phyloP scores from a whole-genome alignment of 495 filamentous ascomycete genomes.

The Aspergillus diversus region DNA sequence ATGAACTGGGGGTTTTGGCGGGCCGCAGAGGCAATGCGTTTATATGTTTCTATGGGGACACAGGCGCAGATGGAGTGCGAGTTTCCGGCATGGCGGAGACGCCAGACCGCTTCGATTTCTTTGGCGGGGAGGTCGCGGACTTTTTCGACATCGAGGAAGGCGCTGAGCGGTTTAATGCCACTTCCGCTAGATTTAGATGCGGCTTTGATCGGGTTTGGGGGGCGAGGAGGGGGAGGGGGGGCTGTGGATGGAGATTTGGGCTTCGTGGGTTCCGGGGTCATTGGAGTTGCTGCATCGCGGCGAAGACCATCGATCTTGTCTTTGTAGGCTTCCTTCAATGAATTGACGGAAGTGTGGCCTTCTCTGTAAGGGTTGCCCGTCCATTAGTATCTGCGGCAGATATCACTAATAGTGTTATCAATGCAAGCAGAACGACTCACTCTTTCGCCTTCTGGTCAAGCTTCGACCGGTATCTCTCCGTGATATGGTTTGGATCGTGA shows the following conservation, averaged over 20 bases:
- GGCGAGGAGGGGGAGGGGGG: conserved; percentile 35
- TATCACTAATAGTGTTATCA: not conserved
- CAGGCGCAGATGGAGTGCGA: conserved; percentile 76
- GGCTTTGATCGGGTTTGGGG: conserved; percentile 38
- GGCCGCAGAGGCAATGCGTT: conserved; percentile 66
- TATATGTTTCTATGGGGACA: conserved; percentile 73
- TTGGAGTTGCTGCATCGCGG: conserved; percentile 60
- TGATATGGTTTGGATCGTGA: conserved; percentile 60
- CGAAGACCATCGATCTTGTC: conserved; percentile 74
- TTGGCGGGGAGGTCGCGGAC: conserved; percentile 69
- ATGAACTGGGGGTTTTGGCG: conserved; percentile 83
- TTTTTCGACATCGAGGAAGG: conserved; percentile 83
- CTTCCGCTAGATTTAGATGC: conserved; percentile 50
- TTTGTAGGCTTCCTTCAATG: conserved; percentile 79
- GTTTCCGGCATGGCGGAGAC: conserved; percentile 76
- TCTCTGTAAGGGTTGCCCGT: conserved; percentile 51
- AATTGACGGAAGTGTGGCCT: conserved; percentile 71
- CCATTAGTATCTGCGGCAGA: conserved; percentile 1
- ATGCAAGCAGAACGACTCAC: conserved; percentile 43
- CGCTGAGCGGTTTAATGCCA: conserved; percentile 77
- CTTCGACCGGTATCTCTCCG: conserved; percentile 87
- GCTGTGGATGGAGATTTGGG: conserved; percentile 22
- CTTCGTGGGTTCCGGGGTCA: conserved; percentile 52
- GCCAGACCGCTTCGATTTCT: conserved; percentile 89
- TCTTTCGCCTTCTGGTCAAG: conserved; percentile 80